Evolutionary conservation across 2,329 filamentous ascomycete genomes (phyloP), one percentile per base, ranked within the genome.

Genomic region (Cercospora sp.): DNA sequence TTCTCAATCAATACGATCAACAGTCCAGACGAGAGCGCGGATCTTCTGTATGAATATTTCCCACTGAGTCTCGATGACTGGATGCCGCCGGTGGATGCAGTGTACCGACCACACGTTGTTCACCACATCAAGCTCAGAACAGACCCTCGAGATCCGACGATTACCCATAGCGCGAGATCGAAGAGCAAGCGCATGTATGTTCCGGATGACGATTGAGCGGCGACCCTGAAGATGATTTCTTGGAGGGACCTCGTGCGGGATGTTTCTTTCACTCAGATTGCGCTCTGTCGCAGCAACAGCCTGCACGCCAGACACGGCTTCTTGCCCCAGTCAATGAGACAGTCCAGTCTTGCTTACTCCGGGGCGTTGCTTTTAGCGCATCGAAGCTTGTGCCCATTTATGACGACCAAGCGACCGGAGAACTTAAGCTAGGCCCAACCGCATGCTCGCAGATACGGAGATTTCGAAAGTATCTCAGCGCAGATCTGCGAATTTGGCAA

Each of bases 31-130:
- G 93, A 96, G 74, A 90, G 90, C 73, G 90, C 90, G 0, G 94
- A 97, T 79, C 83, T 94, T 72, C 82, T 97, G 18, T 97, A 97
- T 77, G 94, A 98, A 80, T 97, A 98, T 77, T 97, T 98, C 72
- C 94, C 94, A 0, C 84, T 98, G 16, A 93, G 91, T 60, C 82
- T 97, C 67, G 93, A 97, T 78, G 94, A 97, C 76, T 97, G 91
- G 91, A 93, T 94, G 87, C 91, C 91, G 2, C 93, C 92, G 0
- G 92, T 96, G 3, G 93, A 96, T 79, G 93, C 93, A 5, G 90
- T 97, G 16, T 97, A 96, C 78, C 85, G 93, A 60, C 94, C 94
- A 5, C 94, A 97, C 78, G 92, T 97, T 16, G 94, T 97, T 3
- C 94, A 98, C 80, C 94, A 97, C 77, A 94, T 91, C 20, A 84